Conservation (phyloP, 2,329 filamentous ascomycete genomes). For the Sclerotinia spermophila region DNA sequence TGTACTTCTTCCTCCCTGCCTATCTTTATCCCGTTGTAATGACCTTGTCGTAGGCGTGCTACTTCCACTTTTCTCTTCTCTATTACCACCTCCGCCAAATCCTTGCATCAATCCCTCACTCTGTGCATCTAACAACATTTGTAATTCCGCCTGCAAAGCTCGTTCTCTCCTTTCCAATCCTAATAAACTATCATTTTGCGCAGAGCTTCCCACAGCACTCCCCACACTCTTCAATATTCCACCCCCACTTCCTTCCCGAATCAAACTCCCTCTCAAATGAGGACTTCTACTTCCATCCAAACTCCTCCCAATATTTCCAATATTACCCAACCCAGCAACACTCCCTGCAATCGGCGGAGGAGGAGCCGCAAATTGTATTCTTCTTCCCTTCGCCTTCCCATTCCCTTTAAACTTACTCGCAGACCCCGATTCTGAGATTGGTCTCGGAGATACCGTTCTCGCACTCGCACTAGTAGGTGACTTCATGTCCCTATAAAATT, state of each 20-base stretch:
- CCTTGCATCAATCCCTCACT: slow-evolving; percentile 43
- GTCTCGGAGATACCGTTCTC: neutral
- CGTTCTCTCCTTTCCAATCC: slow-evolving; percentile 47
- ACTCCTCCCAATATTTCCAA: neutral
- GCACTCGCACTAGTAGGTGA: slow-evolving; percentile 3
- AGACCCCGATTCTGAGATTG: neutral
- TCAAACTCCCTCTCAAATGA: neutral
- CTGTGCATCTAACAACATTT: slow-evolving; percentile 57
- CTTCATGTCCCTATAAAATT: slow-evolving; percentile 13
- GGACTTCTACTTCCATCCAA: slow-evolving; percentile 3
- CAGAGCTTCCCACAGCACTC: neutral
- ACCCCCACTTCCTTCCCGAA: neutral
- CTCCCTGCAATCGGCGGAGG: slow-evolving; percentile 33
- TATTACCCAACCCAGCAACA: slow-evolving; percentile 16
- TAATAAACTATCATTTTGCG: slow-evolving; percentile 37
- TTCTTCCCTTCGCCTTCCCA: slow-evolving; percentile 17
- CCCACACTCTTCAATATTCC: neutral
- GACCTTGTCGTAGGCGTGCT: slow-evolving; percentile 30
- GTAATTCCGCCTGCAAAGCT: slow-evolving; percentile 54
- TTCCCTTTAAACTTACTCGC: slow-evolving; percentile 4
- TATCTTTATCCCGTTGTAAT: slow-evolving; percentile 23
- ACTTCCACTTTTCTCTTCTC: slow-evolving; percentile 37
- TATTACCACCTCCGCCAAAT: slow-evolving; percentile 32
- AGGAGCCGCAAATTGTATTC: slow-evolving; percentile 34
- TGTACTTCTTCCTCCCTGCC: slow-evolving; percentile 20